These are phyloP conservation scores for Boletus insuetus DNA, from an alignment of 768 basidiomycete species.

Conservation along the genomic window DNA sequence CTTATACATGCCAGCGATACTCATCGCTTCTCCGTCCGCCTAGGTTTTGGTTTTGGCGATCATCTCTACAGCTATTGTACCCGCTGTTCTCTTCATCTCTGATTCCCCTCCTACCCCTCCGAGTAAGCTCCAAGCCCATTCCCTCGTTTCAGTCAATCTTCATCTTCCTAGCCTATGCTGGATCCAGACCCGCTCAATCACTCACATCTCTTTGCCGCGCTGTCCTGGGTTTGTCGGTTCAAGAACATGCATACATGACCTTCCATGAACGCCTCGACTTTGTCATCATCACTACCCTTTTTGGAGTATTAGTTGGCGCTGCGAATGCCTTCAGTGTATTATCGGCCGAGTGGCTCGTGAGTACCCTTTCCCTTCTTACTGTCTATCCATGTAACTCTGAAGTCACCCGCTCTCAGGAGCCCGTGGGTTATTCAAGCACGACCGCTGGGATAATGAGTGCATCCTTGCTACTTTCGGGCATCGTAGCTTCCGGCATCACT, in stretches of 20 bases:
- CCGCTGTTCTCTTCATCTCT: slow-evolving; percentile 57
- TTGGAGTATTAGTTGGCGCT: slow-evolving; percentile 66
- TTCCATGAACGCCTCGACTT: slow-evolving; percentile 70
- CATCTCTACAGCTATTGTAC: slow-evolving; percentile 59
- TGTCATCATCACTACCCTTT: slow-evolving; percentile 51
- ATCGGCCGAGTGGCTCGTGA: slow-evolving; percentile 65
- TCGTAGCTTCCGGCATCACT: slow-evolving; percentile 62
- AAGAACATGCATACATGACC: slow-evolving; percentile 55
- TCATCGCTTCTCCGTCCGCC: not conserved
- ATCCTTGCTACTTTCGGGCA: slow-evolving; percentile 65
- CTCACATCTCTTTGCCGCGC: slow-evolving; percentile 54
- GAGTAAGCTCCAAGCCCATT: slow-evolving; percentile 42
- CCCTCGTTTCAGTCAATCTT: not conserved
- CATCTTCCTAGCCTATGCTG: slow-evolving; percentile 56
- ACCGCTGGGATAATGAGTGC: slow-evolving; percentile 70
- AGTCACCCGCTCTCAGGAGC: slow-evolving; percentile 43
- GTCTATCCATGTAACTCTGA: not conserved
- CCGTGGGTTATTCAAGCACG: slow-evolving; percentile 66
- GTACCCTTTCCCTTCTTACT: slow-evolving; percentile 15
- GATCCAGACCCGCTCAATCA: slow-evolving; percentile 55
- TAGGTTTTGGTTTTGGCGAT: slow-evolving; percentile 73
- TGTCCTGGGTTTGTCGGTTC: slow-evolving; percentile 43
- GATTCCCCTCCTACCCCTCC: slow-evolving; percentile 73
- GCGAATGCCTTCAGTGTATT: slow-evolving; percentile 64
- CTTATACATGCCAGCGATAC: not conserved